Percentiles rank a stretch among this genome's conserved stretches.
Conservation (phyloP, 805 yeast genomes). For the Myxozyma geophila region DNA sequence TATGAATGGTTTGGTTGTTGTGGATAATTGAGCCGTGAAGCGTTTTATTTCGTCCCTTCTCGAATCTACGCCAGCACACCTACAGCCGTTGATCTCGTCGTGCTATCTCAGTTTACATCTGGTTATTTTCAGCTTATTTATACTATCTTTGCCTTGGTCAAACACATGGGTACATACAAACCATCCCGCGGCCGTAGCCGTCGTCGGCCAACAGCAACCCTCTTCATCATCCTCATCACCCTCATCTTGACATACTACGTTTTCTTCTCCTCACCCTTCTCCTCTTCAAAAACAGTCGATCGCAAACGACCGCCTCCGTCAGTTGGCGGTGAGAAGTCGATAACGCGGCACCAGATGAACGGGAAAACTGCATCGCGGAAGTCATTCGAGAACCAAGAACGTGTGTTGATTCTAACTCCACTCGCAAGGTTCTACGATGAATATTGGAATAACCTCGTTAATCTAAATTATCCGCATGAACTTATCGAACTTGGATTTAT, state of each 20-base stretch:
- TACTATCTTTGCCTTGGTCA: too few species aligned
- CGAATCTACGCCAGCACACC: too few species aligned
- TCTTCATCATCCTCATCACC: too few species aligned
- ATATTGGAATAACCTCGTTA: slow-evolving; percentile 84
- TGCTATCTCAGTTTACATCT: too few species aligned
- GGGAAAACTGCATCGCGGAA: slow-evolving; percentile 69
- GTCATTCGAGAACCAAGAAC: slow-evolving; percentile 77
- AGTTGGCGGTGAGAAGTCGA: slow-evolving; percentile 31
- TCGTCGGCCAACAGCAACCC: too few species aligned
- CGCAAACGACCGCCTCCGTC: slow-evolving; percentile 27
- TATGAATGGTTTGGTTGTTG: too few species aligned
- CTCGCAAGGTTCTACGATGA: slow-evolving; percentile 82
- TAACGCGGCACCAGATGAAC: slow-evolving; percentile 76
- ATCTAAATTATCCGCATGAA: slow-evolving; percentile 79
- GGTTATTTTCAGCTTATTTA: too few species aligned
- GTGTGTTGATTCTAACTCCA: slow-evolving; percentile 85
- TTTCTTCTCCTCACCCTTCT: slow-evolving; percentile 15
- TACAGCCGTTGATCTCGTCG: too few species aligned
- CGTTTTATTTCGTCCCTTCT: too few species aligned
- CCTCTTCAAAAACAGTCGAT: slow-evolving; percentile 1
- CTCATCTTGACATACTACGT: slow-evolving; percentile 14
- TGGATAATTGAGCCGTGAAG: too few species aligned
- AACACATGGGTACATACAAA: too few species aligned
- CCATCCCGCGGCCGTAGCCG: too few species aligned
- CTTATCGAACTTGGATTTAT: slow-evolving; percentile 89